These are phyloP conservation scores for Ustilago crameri DNA, from an alignment of 1,284 basidiomycete species.

Conservation along the genomic window DNA sequence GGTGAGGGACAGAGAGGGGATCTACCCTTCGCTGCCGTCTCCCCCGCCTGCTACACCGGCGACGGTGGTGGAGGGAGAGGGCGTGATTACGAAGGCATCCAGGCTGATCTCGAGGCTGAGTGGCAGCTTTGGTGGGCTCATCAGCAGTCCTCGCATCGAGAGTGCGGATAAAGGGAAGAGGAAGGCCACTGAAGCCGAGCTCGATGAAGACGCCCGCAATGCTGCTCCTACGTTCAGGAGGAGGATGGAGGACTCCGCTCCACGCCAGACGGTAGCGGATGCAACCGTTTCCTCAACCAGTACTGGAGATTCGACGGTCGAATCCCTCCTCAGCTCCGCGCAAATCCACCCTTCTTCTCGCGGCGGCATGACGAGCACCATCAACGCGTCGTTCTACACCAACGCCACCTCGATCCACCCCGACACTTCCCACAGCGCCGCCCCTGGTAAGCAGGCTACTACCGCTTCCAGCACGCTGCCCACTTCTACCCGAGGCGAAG, in stretches of 20 bases:
- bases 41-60: not conserved
- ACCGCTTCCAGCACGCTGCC: not conserved
- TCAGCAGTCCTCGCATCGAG: constrained; percentile 3
- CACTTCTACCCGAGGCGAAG: not conserved
- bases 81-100: constrained; percentile 20
- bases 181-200: constrained; percentile 23
- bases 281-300: not conserved
- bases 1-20: not conserved
- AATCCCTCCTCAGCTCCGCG: constrained; percentile 1
- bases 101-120: constrained; percentile 41
- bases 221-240: not conserved
- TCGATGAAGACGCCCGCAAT: not conserved
- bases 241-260: constrained; percentile 9
- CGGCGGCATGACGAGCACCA: constrained; percentile 4
- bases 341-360: not conserved
- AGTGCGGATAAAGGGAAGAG: constrained; percentile 14
- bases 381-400: constrained; percentile 28
- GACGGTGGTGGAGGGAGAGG: not conserved
- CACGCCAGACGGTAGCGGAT: not conserved
- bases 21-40: constrained; percentile 29
- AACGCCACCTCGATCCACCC: constrained; percentile 19
- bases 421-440: not conserved
- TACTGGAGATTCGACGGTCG: constrained; percentile 6
- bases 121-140: constrained; percentile 29
- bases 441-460: not conserved